Evolutionary conservation across 1,139 yeast species (phyloP).

Genomic region (Hyphopichia pseudoburtonii): DNA sequence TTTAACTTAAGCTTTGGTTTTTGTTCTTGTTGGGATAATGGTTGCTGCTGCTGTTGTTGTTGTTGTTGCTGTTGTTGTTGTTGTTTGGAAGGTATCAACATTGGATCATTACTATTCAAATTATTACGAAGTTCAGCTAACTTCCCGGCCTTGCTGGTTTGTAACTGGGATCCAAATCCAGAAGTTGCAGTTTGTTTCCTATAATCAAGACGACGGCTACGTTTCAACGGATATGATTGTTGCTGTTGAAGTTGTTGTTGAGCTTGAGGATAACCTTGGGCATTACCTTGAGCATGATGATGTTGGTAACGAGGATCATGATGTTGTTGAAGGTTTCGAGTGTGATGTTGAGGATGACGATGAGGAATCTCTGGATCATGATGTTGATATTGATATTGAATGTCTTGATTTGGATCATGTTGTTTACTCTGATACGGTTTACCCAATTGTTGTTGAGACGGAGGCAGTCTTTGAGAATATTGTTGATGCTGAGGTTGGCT

Average conservation of each 20-base stretch:
- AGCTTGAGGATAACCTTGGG: conserved; percentile 4
- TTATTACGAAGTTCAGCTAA: conserved; percentile 34
- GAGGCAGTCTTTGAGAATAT: conserved; percentile 14
- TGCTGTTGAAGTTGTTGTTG: conserved; percentile 4
- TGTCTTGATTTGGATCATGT: conserved; percentile 22
- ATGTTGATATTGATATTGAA: conserved; percentile 12
- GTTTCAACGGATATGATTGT: conserved; percentile 32
- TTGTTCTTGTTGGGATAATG: not conserved
- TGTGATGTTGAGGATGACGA: no score
- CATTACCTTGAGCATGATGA: no score
- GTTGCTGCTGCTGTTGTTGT: conserved; percentile 6
- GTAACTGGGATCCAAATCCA: conserved; percentile 28
- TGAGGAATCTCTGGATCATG: no score
- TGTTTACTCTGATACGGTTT: conserved; percentile 21
- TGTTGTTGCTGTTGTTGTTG: conserved; percentile 6
- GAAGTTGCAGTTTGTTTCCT: conserved; percentile 24
- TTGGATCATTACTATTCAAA: conserved; percentile 12
- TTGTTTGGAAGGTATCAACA: conserved; percentile 1
- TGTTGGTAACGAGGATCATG: no score
- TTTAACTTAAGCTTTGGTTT: conserved; percentile 2
- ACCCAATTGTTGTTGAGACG: conserved; percentile 1
- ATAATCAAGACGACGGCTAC: conserved; percentile 45
- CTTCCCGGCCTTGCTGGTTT: conserved; percentile 30
- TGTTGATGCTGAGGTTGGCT: conserved; percentile 8
- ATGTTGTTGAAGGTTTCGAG: no score